Percentiles rank a stretch among this genome's conserved stretches.
Evolutionary conservation across 2,329 filamentous ascomycete genomes (phyloP).

Genomic region (Pseudogymnoascus sp.): DNA sequence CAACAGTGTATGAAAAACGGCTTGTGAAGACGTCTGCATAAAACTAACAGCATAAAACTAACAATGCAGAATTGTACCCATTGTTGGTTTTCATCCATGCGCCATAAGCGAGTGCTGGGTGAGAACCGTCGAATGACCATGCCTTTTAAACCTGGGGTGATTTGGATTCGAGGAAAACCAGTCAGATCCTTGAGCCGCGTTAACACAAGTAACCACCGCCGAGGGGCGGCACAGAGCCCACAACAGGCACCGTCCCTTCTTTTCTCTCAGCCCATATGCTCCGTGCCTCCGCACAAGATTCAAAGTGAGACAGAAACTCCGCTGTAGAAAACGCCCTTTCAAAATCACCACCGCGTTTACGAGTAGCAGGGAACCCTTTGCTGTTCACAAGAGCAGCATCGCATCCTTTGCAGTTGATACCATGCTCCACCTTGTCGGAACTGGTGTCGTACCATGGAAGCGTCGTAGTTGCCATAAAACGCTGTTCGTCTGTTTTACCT

Average conservation of each 20-base stretch:
- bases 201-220: not conserved
- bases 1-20: not conserved
- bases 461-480: not conserved
- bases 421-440: not conserved
- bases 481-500: not conserved
- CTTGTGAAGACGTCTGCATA: not conserved
- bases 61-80: not conserved
- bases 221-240: not conserved
- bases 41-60: not conserved
- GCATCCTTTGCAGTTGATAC: not conserved
- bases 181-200: not conserved
- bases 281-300: not conserved
- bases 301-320: not conserved
- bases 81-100: not conserved
- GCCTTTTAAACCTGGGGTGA: not conserved
- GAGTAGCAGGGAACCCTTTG: too few species aligned
- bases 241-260: not conserved
- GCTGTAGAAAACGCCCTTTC: not conserved
- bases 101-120: not conserved
- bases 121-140: not conserved
- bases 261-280: not conserved
- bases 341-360: not conserved
- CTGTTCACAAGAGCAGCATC: not conserved
- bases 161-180: not conserved
- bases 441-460: not conserved